Percentiles rank a stretch among this genome's conserved stretches.
Evolutionary conservation across 2,329 filamentous ascomycete genomes (phyloP).

Genomic region (Emmonsia crescens): DNA sequence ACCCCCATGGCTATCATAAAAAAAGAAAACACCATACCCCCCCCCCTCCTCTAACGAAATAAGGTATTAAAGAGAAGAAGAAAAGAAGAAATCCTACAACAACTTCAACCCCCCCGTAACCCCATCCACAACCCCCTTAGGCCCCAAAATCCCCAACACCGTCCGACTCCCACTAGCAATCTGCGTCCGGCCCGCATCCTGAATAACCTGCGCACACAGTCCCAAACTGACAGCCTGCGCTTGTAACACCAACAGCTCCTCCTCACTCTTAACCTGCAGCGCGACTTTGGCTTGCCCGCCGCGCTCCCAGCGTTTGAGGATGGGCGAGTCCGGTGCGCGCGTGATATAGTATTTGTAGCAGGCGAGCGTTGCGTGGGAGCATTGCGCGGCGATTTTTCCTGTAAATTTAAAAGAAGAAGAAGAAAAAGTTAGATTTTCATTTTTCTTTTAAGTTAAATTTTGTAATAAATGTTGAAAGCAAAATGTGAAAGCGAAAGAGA

Average conservation of each 20-base stretch:
- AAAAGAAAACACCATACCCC: neutral
- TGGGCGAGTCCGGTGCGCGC: conserved; percentile 41
- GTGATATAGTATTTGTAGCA: conserved; percentile 79
- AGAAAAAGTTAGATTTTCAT: neutral
- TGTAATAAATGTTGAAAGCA: neutral
- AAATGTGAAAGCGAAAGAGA: neutral
- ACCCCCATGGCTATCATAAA: neutral
- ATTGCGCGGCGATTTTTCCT: conserved; percentile 97
- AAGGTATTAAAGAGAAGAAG: neutral
- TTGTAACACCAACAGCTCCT: conserved; percentile 64
- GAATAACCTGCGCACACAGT: conserved; percentile 77
- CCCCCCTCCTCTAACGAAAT: neutral
- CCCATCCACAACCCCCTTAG: conserved; percentile 68
- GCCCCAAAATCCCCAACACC: conserved; percentile 73
- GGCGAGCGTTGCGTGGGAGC: conserved; percentile 87
- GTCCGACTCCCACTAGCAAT: conserved; percentile 89
- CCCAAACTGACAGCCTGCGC: conserved; percentile 73
- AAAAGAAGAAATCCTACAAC: conserved; percentile 41
- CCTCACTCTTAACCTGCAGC: conserved; percentile 75
- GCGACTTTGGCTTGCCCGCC: conserved; percentile 88
- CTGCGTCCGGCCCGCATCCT: conserved; percentile 93
- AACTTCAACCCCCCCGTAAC: conserved; percentile 80
- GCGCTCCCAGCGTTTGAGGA: conserved; percentile 76
- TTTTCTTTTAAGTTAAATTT: neutral
- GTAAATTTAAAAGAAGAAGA: too few species aligned